Conservation (phyloP, 2,329 filamentous ascomycete genomes). For the Sodiomyces alkalinus region DNA sequence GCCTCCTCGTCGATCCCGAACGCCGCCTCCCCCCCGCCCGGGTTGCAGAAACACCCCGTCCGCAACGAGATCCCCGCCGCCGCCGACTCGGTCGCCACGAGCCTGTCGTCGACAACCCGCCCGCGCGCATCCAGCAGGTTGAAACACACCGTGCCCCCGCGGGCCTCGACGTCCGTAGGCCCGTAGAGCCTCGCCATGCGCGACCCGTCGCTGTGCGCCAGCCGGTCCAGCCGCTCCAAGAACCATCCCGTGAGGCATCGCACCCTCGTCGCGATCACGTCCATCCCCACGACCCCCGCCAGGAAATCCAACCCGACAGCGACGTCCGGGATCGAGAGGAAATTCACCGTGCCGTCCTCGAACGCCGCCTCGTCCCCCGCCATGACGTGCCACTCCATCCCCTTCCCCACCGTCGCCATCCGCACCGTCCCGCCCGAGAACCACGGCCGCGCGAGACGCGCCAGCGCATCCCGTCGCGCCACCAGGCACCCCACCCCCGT, state of each 20-base stretch:
- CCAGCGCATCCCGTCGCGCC: slow-evolving; percentile 16
- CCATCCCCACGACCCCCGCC: slow-evolving; percentile 12
- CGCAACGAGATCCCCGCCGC: slow-evolving; percentile 19
- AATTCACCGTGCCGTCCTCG: slow-evolving; percentile 26
- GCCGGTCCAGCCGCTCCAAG: slow-evolving; percentile 13
- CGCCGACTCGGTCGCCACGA: slow-evolving; percentile 18
- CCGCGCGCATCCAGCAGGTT: slow-evolving; percentile 20
- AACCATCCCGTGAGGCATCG: slow-evolving; percentile 21
- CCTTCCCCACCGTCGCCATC: slow-evolving; percentile 14
- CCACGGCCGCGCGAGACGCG: slow-evolving; percentile 19
- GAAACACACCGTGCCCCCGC: slow-evolving; percentile 22
- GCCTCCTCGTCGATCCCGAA: slow-evolving; percentile 12
- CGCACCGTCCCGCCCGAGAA: slow-evolving; percentile 23
- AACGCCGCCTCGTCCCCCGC: slow-evolving; percentile 15
- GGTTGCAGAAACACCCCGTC: slow-evolving; percentile 27
- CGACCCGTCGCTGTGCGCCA: slow-evolving; percentile 17
- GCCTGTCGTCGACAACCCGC: slow-evolving; percentile 18
- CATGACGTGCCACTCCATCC: slow-evolving; percentile 16
- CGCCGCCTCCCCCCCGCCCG: slow-evolving; percentile 20
- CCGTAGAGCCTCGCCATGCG: slow-evolving; percentile 21
- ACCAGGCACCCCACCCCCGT: slow-evolving; percentile 25
- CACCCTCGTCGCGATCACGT: slow-evolving; percentile 15
- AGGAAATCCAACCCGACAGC: slow-evolving; percentile 21
- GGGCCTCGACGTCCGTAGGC: slow-evolving; percentile 12
- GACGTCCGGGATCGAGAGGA: slow-evolving; percentile 22